Conservation (phyloP, 2,329 filamentous ascomycete genomes). For the Aspergillus sp. region DNA sequence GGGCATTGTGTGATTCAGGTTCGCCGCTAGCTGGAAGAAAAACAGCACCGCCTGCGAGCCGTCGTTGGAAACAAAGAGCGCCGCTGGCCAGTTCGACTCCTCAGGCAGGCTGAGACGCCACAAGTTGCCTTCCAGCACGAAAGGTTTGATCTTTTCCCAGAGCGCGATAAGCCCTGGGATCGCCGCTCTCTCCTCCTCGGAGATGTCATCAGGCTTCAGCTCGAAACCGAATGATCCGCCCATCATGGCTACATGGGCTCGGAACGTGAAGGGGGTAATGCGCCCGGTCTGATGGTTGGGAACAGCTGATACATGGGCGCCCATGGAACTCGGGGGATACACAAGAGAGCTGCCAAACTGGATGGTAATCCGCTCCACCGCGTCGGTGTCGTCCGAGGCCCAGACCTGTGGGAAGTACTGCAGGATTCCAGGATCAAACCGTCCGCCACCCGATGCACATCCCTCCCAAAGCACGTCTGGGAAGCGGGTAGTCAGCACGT, state of each 20-base stretch:
- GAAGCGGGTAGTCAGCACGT: slow-evolving; percentile 62
- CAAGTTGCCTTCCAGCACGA: slow-evolving; percentile 63
- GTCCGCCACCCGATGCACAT: slow-evolving; percentile 67
- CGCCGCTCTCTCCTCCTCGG: slow-evolving; percentile 55
- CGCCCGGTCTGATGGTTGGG: slow-evolving; percentile 64
- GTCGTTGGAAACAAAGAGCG: slow-evolving; percentile 62
- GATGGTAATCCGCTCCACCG: slow-evolving; percentile 64
- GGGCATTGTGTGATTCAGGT: slow-evolving; percentile 58
- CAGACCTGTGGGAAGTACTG: slow-evolving; percentile 70
- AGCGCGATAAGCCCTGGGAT: slow-evolving; percentile 61
- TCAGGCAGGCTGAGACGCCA: slow-evolving; percentile 64
- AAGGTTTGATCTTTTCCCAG: slow-evolving; percentile 62
- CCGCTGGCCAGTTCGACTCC: slow-evolving; percentile 65
- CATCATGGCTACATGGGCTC: slow-evolving; percentile 70
- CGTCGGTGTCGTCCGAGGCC: slow-evolving; percentile 70
- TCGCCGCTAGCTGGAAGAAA: slow-evolving; percentile 62
- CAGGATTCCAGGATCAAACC: slow-evolving; percentile 66
- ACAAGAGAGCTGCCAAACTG: slow-evolving; percentile 67
- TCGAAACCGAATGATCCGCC: slow-evolving; percentile 70
- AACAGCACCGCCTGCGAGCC: slow-evolving; percentile 59
- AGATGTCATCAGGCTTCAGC: slow-evolving; percentile 60
- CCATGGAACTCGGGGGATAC: slow-evolving; percentile 67
- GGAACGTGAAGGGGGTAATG: slow-evolving; percentile 62
- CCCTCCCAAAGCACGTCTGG: slow-evolving; percentile 69
- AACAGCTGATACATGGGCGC: slow-evolving; percentile 65